Evolutionary conservation across 1,139 yeast species (phyloP).

Genomic region (Candida freyschussii): DNA sequence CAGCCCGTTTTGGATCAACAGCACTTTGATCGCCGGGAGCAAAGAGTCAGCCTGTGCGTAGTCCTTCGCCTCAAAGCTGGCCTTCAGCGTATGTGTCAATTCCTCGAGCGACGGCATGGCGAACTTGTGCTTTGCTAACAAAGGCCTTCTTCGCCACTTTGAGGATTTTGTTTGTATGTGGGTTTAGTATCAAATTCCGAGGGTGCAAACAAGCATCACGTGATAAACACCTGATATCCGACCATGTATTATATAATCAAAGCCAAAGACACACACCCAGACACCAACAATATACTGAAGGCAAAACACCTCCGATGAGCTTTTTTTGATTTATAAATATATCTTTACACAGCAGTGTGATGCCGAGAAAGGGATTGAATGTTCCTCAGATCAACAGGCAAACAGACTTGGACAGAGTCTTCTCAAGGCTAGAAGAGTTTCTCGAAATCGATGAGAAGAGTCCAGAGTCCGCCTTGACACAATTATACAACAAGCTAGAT

Average conservation of each 20-base stretch:
- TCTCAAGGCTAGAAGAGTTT: conserved; percentile 25
- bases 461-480: conserved; percentile 18
- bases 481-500: conserved; percentile 18
- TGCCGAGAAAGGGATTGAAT: conserved; percentile 24
- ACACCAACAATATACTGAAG: no score
- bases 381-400: conserved; percentile 30
- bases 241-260: no score
- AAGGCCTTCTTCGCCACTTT: no score
- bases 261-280: no score
- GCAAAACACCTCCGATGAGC: no score
- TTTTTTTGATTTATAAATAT: no score
- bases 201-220: no score
- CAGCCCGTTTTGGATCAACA: conserved; percentile 70
- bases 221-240: no score
- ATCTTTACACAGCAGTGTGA: no score
- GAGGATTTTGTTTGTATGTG: no score
- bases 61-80: conserved; percentile 55
- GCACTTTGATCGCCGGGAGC: conserved; percentile 70
- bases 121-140: no score
- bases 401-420: conserved; percentile 35
- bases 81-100: conserved; percentile 63
- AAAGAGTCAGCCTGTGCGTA: conserved; percentile 57
- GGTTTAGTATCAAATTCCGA: no score
- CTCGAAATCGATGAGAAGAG: conserved; percentile 23
- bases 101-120: conserved; percentile 34